phyloP scores from a whole-genome alignment of 352 stramenopile genomes.

The Pythium monospermum region DNA sequence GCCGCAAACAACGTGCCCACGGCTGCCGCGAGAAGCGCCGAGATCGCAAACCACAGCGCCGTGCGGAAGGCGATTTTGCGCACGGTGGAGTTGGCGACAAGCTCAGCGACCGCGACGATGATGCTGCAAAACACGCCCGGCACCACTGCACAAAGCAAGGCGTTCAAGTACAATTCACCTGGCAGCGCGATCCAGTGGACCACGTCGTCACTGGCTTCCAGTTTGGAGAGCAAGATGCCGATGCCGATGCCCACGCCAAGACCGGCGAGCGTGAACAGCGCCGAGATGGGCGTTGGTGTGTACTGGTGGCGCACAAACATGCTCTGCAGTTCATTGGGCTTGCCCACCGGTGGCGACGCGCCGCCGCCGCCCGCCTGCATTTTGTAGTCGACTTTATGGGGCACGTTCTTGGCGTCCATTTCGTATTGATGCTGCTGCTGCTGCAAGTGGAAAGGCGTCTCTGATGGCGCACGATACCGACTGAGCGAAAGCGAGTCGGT shows the following conservation, averaged over 20 bases:
- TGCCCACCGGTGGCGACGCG: slow-evolving; percentile 7
- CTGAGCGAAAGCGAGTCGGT: slow-evolving; percentile 13
- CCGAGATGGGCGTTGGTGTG: slow-evolving; percentile 1
- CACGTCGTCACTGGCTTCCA: slow-evolving; percentile 15
- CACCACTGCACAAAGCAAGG: slow-evolving; percentile 33
- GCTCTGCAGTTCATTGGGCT: slow-evolving; percentile 4
- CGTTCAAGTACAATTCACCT: slow-evolving; percentile 33
- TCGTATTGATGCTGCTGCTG: slow-evolving; percentile 1
- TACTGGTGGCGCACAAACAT: slow-evolving; percentile 12
- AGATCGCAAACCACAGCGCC: slow-evolving; percentile 22
- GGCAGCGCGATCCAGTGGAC: slow-evolving; percentile 29
- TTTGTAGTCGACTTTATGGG: slow-evolving; percentile 3
- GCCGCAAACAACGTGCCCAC: slow-evolving; percentile 28
- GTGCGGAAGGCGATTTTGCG: slow-evolving; percentile 20
- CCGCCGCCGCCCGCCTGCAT: not conserved
- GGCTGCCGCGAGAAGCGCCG: slow-evolving; percentile 27
- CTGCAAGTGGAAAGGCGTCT: too few species aligned
- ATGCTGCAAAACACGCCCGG: slow-evolving; percentile 37
- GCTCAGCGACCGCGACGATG: slow-evolving; percentile 27
- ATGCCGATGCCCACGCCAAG: slow-evolving; percentile 23
- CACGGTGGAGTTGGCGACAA: slow-evolving; percentile 22
- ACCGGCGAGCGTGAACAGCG: slow-evolving; percentile 6
- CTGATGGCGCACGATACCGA: not conserved
- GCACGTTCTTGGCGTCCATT: not conserved
- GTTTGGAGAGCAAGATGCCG: slow-evolving; percentile 23